phyloP scores from a whole-genome alignment of 2,329 filamentous ascomycete species.

The Fonsecaea nubica region DNA sequence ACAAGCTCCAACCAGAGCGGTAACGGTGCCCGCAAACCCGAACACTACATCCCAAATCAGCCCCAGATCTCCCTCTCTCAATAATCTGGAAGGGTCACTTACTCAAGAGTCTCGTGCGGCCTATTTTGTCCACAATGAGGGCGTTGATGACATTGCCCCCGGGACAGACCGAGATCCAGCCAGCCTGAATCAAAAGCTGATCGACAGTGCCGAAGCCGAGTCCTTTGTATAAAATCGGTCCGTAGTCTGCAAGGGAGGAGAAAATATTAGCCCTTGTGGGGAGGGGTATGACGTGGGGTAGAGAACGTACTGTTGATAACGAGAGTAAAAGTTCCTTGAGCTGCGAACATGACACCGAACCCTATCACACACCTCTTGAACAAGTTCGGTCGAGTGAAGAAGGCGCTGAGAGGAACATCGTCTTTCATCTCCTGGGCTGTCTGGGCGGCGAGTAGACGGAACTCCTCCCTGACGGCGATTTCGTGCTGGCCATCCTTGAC shows the following conservation, averaged over 20 bases:
- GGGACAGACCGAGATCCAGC: slow-evolving; percentile 20
- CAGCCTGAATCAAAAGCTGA: slow-evolving; percentile 22
- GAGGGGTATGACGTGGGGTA: not conserved
- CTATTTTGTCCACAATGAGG: slow-evolving; percentile 47
- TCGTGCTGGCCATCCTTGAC: slow-evolving; percentile 18
- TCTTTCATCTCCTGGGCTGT: slow-evolving; percentile 20
- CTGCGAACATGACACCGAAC: slow-evolving; percentile 16
- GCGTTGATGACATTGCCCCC: slow-evolving; percentile 38
- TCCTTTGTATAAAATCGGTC: slow-evolving; percentile 21
- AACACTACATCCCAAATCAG: slow-evolving; percentile 38
- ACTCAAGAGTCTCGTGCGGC: slow-evolving; percentile 41
- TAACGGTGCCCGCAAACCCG: slow-evolving; percentile 44
- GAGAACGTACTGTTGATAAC: slow-evolving; percentile 25
- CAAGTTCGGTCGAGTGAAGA: slow-evolving; percentile 29
- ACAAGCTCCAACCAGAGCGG: slow-evolving; percentile 43
- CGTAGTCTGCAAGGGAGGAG: slow-evolving; percentile 15
- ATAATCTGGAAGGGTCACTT: not conserved
- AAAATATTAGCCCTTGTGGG: not conserved
- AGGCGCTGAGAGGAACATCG: slow-evolving; percentile 21
- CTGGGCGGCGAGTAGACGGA: slow-evolving; percentile 26
- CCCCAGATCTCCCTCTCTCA: not conserved
- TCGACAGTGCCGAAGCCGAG: slow-evolving; percentile 23
- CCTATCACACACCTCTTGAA: slow-evolving; percentile 34
- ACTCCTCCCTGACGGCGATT: slow-evolving; percentile 20
- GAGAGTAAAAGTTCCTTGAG: slow-evolving; percentile 22